These are phyloP conservation scores for Cadophora malorum DNA, from an alignment of 2,329 filamentous ascomycete genomes.

Conservation along the genomic window DNA sequence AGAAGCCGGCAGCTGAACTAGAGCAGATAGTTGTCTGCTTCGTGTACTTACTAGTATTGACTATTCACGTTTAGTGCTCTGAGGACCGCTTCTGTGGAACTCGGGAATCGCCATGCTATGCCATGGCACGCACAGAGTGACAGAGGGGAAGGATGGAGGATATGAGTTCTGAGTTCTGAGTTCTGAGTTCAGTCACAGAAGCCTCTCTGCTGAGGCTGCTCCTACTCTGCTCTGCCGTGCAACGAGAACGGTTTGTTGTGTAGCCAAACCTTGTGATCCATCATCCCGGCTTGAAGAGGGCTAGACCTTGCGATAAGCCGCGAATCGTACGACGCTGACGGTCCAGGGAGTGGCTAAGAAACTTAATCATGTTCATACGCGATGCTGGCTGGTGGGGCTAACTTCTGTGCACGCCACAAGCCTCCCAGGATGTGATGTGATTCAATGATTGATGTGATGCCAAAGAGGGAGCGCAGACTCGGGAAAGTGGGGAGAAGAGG, in stretches of 20 bases:
- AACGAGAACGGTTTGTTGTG: slow-evolving; percentile 4
- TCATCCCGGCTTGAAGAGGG: slow-evolving; percentile 7
- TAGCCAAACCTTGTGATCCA: slow-evolving; percentile 14
- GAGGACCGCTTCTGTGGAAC: slow-evolving; percentile 7
- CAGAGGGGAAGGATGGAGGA: background rate
- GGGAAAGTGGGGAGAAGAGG: background rate
- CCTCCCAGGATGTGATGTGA: background rate
- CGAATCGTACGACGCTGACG: slow-evolving; percentile 10
- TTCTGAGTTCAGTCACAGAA: background rate
- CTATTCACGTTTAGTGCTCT: background rate
- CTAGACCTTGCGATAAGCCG: slow-evolving; percentile 16
- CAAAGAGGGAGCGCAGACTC: background rate
- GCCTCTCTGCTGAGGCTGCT: background rate
- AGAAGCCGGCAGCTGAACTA: slow-evolving; percentile 7
- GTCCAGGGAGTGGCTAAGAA: background rate
- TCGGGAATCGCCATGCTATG: background rate
- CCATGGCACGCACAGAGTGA: background rate
- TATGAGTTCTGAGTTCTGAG: slow-evolving; percentile 18
- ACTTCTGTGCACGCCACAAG: background rate
- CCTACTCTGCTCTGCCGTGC: background rate
- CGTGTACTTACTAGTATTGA: background rate
- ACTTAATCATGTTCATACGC: slow-evolving; percentile 5
- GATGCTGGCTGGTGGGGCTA: background rate
- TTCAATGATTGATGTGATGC: slow-evolving; percentile 4
- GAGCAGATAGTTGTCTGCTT: background rate